phyloP scores from a whole-genome alignment of 1,139 yeast genomes.

The Magnusiomyces suaveolens region DNA sequence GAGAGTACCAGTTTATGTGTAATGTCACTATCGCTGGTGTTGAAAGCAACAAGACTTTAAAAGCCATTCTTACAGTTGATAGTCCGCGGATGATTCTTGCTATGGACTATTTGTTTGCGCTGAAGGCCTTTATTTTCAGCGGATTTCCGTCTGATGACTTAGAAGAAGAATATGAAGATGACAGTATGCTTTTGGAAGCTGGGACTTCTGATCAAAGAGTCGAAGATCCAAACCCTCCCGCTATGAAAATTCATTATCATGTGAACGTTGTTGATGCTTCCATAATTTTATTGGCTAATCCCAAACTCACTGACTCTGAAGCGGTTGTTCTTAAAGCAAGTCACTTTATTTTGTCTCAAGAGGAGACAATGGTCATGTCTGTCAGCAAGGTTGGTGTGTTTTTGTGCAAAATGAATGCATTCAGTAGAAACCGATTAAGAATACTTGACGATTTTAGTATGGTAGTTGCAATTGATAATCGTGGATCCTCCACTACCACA shows the following conservation, averaged over 20 bases:
- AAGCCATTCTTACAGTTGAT: slow-evolving; percentile 58
- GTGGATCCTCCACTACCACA: slow-evolving; percentile 53
- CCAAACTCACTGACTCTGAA: slow-evolving; percentile 58
- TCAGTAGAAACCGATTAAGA: slow-evolving; percentile 51
- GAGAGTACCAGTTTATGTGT: slow-evolving; percentile 64
- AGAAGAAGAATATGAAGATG: background rate
- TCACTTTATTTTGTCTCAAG: slow-evolving; percentile 64
- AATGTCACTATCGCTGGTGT: slow-evolving; percentile 28
- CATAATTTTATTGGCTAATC: slow-evolving; percentile 70
- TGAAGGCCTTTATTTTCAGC: slow-evolving; percentile 51
- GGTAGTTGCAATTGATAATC: slow-evolving; percentile 60
- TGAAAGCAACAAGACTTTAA: slow-evolving; percentile 22
- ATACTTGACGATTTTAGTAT: slow-evolving; percentile 84
- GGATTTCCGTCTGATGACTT: slow-evolving; percentile 29
- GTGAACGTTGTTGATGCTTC: slow-evolving; percentile 73
- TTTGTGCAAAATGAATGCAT: slow-evolving; percentile 62
- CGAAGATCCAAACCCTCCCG: background rate
- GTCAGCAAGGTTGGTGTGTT: slow-evolving; percentile 82
- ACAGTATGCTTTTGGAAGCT: background rate
- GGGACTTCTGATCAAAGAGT: slow-evolving; percentile 14
- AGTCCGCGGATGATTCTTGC: slow-evolving; percentile 77
- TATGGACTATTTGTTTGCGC: slow-evolving; percentile 70
- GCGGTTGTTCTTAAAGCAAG: slow-evolving; percentile 87
- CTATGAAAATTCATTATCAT: slow-evolving; percentile 39
- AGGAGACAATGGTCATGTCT: slow-evolving; percentile 51